Base-by-base conservation (phyloP, 495 filamentous ascomycete species). In the Hypoxylon rickii region DNA sequence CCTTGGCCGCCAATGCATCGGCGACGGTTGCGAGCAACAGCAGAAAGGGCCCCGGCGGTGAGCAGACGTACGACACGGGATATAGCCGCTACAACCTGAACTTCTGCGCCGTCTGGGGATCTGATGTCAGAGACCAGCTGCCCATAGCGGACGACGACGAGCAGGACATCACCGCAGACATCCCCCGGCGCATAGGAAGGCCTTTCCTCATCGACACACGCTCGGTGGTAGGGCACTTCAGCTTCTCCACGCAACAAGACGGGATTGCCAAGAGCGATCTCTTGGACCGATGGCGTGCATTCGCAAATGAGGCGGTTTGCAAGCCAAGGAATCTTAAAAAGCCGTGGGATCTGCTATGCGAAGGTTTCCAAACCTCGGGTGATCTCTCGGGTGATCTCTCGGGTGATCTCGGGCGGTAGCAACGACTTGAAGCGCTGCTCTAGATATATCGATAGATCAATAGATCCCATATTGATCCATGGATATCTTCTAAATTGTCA, bases 151-250 rank as follows among this genome's bases (percentile, higher is more conserved):
- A 68, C 31, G 69, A 71, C 22, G 69, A 71, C 37, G 69, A 71
- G 54, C 56, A 61, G 18, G 66, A 63, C 36, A 67, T 71, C 26
- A 69, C 66, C 2, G 19, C 40, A 0, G 22, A 45, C 3, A 61
- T 69, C 10, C 69, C 69, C 0, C 44, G 53, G 16, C 47, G 65
- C 20, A 59, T 65, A 13, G 61, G 65, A 2, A 49, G 69, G 53
- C 65, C 69, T 44, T 68, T 79, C 39, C 67, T 76, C 13, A 77
- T 83, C 33, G 80, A 84, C 65, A 79, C 79, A 0, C 76, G 79
- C 19, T 73, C 77, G 10, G 61, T 84, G 17, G 80, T 73, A 1
- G 73, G 74, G 20, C 81, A 83, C 66, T 83, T 78, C 50, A 73
- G 74, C 41, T 73, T 74, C 37, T 67, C 41, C 3, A 65, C 71